Conservation (phyloP, 169 alveolate genomes). For the Plasmodium cynomolgi region DNA sequence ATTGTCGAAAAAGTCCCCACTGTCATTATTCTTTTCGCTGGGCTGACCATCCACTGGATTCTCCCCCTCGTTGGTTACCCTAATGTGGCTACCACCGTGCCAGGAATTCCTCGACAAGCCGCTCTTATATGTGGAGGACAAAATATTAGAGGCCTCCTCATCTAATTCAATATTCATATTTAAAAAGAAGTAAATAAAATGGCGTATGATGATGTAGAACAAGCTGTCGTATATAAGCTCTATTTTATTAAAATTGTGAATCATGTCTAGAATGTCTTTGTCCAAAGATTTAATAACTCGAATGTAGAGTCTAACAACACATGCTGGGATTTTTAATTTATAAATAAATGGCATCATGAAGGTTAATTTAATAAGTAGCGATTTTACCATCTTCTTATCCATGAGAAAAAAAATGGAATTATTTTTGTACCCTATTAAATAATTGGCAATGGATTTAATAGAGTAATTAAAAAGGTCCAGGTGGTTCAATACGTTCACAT, state of each 20-base stretch:
- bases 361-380: constrained; percentile 55
- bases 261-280: constrained; percentile 54
- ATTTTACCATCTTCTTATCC: constrained; percentile 53
- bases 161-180: constrained; percentile 63
- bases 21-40: not conserved
- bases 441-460: constrained; percentile 59
- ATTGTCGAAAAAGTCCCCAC: not conserved
- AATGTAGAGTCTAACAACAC: constrained; percentile 55
- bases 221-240: constrained; percentile 60
- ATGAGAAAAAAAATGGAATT: constrained; percentile 49
- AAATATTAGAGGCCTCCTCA: constrained; percentile 53
- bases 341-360: constrained; percentile 67
- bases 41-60: not conserved
- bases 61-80: constrained; percentile 20
- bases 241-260: constrained; percentile 30
- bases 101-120: constrained; percentile 9
- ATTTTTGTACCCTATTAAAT: constrained; percentile 51
- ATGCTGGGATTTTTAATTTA: constrained; percentile 69
- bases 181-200: constrained; percentile 60
- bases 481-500: constrained; percentile 27
- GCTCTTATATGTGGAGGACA: constrained; percentile 35
- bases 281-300: constrained; percentile 65
- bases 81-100: constrained; percentile 14
- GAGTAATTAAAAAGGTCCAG: constrained; percentile 67
- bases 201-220: constrained; percentile 54